Percentiles rank a stretch among this genome's conserved stretches.
Evolutionary conservation across 208 protist genomes (phyloP).

Genomic region (Porcisia deanei): DNA sequence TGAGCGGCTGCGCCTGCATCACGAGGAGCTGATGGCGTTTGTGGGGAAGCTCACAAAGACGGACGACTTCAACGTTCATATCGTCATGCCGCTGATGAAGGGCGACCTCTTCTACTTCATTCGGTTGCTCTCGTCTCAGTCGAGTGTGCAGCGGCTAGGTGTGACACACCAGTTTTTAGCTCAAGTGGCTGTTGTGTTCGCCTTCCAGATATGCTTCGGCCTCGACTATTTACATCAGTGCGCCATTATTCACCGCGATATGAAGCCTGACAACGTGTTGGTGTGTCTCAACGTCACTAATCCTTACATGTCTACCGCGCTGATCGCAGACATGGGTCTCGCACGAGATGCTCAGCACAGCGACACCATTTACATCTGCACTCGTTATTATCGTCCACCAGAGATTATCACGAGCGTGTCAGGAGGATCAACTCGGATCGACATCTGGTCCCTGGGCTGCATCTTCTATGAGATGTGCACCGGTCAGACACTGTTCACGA

Average conservation of each 20-base stretch:
- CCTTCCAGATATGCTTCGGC: constrained; percentile 89
- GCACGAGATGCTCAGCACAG: constrained; percentile 74
- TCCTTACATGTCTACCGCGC: constrained; percentile 63
- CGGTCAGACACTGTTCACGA: constrained; percentile 92
- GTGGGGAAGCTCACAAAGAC: constrained; percentile 28
- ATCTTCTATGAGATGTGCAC: constrained; percentile 95
- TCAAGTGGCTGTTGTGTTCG: constrained; percentile 71
- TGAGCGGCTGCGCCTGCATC: constrained; percentile 42
- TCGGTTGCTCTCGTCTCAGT: constrained; percentile 33
- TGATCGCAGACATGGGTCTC: constrained; percentile 91
- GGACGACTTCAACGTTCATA: constrained; percentile 83
- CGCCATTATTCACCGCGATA: constrained; percentile 94
- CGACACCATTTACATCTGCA: constrained; percentile 94
- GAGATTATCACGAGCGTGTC: constrained; percentile 91
- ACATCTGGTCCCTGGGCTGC: constrained; percentile 96
- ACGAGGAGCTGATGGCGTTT: constrained; percentile 34
- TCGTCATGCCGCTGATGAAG: constrained; percentile 90
- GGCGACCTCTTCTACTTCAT: constrained; percentile 85
- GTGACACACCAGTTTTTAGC: constrained; percentile 50
- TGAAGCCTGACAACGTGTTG: constrained; percentile 98
- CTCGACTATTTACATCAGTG: constrained; percentile 91
- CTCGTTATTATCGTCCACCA: constrained; percentile 96
- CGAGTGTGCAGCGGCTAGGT: constrained; percentile 23
- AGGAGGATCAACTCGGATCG: constrained; percentile 72
- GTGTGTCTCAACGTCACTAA: constrained; percentile 68